Evolutionary conservation across 2,329 filamentous ascomycete species (phyloP), one percentile per base, ranked within the genome.

Genomic region (Curvularia sp.): DNA sequence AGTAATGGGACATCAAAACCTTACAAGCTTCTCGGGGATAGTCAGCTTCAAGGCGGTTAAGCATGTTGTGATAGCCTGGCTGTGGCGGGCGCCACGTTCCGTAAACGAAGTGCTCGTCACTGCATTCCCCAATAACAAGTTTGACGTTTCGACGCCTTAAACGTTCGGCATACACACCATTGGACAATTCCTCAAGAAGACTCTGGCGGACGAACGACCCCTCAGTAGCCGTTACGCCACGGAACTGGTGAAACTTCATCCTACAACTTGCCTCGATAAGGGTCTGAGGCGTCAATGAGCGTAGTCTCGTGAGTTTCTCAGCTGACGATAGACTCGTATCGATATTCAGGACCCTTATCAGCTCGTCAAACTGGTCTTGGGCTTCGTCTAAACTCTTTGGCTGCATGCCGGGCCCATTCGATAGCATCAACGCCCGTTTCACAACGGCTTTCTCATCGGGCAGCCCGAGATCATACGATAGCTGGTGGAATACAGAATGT

Each of bases 401-500:
- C 56, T 85, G 84, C 4, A 85, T 74, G 2, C 82, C 82, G 0
- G 82, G 80, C 0, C 82, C 81, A 63, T 85, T 85, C 18, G 81
- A 82, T 64, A 81, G 81, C 81, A 86, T 86, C 47, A 84, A 77
- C 8, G 77, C 82, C 52, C 83, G 75, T 55, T 80, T 81, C 53
- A 87, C 79, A 42, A 86, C 75, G 0, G 78, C 70, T 46, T 83
- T 78, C 4, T 77, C 68, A 9, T 77, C 75, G 0, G 82, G 78
- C 18, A 82, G 77, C 52, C 79, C 80, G 8, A 86, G 76, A 64
- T 87, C 85, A 62, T 86, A 83, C 9, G 83, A 80, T 2, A 87
- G 71, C 69, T 87, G 85, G 54, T 86, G 81, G 65, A 86, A 87
- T 2, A 81, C 79, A 2, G 82, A 84, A 65, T 86, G 83, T 2